Base-by-base conservation (phyloP, 179 eudicot genomes). In the Spergularia azorica region DNA sequence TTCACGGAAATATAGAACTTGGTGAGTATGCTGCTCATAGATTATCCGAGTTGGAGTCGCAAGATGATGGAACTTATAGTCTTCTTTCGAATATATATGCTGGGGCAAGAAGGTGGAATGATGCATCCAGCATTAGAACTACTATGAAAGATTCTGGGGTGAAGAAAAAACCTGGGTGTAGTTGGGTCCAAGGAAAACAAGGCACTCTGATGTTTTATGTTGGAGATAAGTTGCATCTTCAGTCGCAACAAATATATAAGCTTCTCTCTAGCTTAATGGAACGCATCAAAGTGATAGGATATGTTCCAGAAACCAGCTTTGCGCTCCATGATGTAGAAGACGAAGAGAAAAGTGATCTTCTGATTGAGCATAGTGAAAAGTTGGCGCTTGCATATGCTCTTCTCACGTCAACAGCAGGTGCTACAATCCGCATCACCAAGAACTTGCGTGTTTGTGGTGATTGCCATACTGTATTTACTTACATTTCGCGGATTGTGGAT, bases 271-370 rank as follows among this genome's bases (percentile, higher is more conserved):
- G 88, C 72, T 75, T 91, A 75, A 86, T 90, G 48, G 67, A 76
- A 43, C 87, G 90, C 4, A 85, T 88, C 51, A 90, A 85, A 83
- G 82, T 61, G 14, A 64, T 88, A 76, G 97, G 97, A 52, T 91
- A 91, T 81, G 91, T 84, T 76, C 94, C 94, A 18, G 90, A 88
- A 81, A 91, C 94, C 46, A 85, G 84, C 63, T 91, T 82, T 84
- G 92, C 90, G 18, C 83, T 91, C 6, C 94, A 90, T 81, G 97
- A 92, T 79, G 97, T 92, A 36, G 94, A 90, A 83, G 97, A 92
- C 57, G 94, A 92, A 84, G 94, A 92, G 81, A 92, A 92, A 82
- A 79, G 87, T 32, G 89, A 85, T 84, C 81, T 87, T 71, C 86
- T 90, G 59, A 71, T 85, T 73, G 92, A 86, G 71, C 97, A 92